Percentiles rank a stretch among this genome's conserved stretches.
Evolutionary conservation across 1,284 basidiomycete genomes (phyloP).

Genomic region (Violaceomyces palustris): DNA sequence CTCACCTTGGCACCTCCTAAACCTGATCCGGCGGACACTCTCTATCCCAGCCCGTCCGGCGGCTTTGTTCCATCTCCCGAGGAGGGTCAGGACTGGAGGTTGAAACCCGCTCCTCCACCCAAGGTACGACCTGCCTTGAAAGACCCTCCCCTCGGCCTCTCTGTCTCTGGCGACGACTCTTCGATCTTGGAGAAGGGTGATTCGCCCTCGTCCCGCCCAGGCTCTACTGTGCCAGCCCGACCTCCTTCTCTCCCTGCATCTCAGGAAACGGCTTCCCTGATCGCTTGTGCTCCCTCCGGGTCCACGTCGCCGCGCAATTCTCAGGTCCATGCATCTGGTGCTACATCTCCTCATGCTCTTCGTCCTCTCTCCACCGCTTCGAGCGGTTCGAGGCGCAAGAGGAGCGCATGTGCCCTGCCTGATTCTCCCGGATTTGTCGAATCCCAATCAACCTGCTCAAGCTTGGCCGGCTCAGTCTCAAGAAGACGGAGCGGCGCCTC

Average conservation of each 20-base stretch:
- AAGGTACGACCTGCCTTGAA: no score
- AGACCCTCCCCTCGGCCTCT: no score
- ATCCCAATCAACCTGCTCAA: conserved; percentile 2
- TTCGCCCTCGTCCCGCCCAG: conserved; percentile 2
- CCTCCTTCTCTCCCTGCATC: conserved; percentile 22
- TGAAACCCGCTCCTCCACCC: conserved; percentile 32
- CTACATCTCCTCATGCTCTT: no score
- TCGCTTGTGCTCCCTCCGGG: conserved; percentile 15
- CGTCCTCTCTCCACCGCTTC: conserved; percentile 12
- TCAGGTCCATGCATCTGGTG: no score
- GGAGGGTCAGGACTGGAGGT: conserved; percentile 35
- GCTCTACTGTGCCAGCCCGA: conserved; percentile 11
- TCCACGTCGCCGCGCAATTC: conserved; percentile 18
- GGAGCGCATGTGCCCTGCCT: no score
- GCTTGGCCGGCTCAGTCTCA: background rate
- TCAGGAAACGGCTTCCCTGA: conserved; percentile 26
- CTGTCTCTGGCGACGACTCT: no score
- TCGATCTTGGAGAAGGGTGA: no score
- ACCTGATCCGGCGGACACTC: conserved; percentile 25
- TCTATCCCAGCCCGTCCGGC: conserved; percentile 34
- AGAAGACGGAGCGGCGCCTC: background rate
- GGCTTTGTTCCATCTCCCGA: conserved; percentile 36
- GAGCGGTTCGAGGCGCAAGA: conserved; percentile 4
- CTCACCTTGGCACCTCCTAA: conserved; percentile 29
- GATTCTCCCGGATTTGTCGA: no score